Percentiles rank a stretch among this genome's conserved stretches.
Conservation (phyloP, 805 yeast species). For the Candida xyloterini region DNA sequence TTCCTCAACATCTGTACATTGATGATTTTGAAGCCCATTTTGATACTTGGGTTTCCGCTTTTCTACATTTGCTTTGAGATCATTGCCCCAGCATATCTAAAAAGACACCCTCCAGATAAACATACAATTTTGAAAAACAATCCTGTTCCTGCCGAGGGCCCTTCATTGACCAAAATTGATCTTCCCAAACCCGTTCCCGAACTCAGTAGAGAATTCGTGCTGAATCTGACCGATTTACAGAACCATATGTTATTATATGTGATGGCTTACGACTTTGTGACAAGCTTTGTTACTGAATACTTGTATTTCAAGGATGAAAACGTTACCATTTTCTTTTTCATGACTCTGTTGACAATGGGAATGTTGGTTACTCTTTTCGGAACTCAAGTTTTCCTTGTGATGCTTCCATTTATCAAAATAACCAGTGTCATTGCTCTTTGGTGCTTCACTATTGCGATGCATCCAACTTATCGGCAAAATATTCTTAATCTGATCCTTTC, state of each 20-base stretch:
- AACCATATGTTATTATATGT: conserved; percentile 73
- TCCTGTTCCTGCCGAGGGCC: conserved; percentile 49
- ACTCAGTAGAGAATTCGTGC: conserved; percentile 69
- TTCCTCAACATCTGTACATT: conserved; percentile 37
- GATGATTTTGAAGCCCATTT: conserved; percentile 57
- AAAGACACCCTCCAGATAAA: conserved; percentile 60
- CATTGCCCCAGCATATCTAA: conserved; percentile 65
- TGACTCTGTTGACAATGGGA: conserved; percentile 27
- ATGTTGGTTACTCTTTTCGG: conserved; percentile 30
- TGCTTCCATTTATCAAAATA: conserved; percentile 31
- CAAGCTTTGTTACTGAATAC: conserved; percentile 48
- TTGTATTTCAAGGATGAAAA: conserved; percentile 64
- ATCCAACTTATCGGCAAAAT: conserved; percentile 51
- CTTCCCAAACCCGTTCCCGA: conserved; percentile 74
- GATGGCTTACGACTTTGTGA: conserved; percentile 54
- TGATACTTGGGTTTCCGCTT: conserved; percentile 52
- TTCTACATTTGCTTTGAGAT: conserved; percentile 50
- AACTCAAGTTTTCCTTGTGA: conserved; percentile 11
- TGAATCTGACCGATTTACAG: conserved; percentile 81
- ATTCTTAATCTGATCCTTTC: conserved; percentile 49
- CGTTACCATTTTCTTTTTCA: conserved; percentile 50
- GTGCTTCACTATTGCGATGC: conserved; percentile 42
- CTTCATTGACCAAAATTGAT: conserved; percentile 45
- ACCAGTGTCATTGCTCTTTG: conserved; percentile 44
- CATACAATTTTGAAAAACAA: conserved; percentile 31